These are phyloP conservation scores for Babesia bigemina DNA, from an alignment of 169 alveolate species.

Conservation along the genomic window DNA sequence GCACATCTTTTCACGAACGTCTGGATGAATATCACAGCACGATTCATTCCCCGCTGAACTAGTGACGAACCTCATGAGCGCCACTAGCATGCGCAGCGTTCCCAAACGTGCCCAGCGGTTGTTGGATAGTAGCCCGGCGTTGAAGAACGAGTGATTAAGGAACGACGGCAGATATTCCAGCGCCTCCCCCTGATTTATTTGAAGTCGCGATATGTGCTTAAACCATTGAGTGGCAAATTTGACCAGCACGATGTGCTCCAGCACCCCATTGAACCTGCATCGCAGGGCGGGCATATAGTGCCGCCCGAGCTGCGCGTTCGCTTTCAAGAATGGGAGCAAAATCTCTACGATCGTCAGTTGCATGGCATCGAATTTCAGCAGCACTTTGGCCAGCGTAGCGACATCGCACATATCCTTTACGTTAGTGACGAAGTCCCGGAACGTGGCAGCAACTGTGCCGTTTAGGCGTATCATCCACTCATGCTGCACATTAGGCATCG, in stretches of 20 bases:
- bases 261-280: conserved; percentile 18
- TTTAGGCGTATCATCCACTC: conserved; percentile 18
- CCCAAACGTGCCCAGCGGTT: conserved; percentile 15
- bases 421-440: conserved; percentile 8
- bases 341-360: conserved; percentile 15
- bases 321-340: neutral
- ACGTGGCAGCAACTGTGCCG: neutral
- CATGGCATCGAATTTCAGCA: conserved; percentile 15
- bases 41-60: neutral
- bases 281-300: conserved; percentile 25
- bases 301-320: conserved; percentile 2
- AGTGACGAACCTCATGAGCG: conserved; percentile 9
- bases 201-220: neutral
- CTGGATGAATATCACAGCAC: neutral
- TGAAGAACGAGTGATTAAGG: conserved; percentile 19
- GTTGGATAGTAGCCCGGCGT: conserved; percentile 26
- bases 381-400: conserved; percentile 25
- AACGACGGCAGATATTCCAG: conserved; percentile 14
- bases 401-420: conserved; percentile 17
- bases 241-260: conserved; percentile 26
- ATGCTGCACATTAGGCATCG: neutral
- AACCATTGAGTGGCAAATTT: conserved; percentile 24
- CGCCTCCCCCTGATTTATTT: neutral
- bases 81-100: conserved; percentile 29
- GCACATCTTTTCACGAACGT: neutral